Evolutionary conservation across 345 rosid species (phyloP).

Genomic region (Angophora floribunda): DNA sequence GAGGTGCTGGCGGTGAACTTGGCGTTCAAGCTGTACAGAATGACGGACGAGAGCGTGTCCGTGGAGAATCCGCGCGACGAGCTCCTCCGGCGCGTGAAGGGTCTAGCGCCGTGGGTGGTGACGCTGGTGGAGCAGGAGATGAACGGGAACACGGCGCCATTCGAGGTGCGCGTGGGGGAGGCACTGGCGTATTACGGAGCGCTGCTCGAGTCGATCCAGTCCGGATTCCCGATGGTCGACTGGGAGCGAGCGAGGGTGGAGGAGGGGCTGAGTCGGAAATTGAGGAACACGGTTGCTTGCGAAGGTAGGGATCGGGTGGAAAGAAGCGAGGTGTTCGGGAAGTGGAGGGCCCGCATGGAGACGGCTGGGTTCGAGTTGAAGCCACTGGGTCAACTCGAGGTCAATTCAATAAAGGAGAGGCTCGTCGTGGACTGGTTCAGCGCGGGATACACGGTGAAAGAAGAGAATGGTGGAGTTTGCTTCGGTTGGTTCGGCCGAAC

Average conservation of each 20-base stretch:
- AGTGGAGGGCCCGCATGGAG: conserved; percentile 3
- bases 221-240: conserved; percentile 25
- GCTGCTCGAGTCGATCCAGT: conserved; percentile 62
- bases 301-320: conserved; percentile 80
- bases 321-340: conserved; percentile 88
- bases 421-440: rapidly evolving
- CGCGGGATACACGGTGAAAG: too few relatives aligned
- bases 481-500: too few relatives aligned
- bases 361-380: conserved; percentile 79
- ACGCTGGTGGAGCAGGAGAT: conserved; percentile 62
- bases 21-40: conserved; percentile 56
- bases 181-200: conserved; percentile 46
- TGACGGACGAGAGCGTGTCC: conserved; percentile 83
- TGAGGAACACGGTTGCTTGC: conserved; percentile 63
- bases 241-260: conserved; percentile 35
- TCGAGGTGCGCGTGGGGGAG: conserved; percentile 19
- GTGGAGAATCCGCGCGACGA: conserved; percentile 71
- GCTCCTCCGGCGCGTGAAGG: conserved; percentile 77
- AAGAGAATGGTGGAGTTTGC: too few relatives aligned
- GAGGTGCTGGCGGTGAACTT: conserved; percentile 74
- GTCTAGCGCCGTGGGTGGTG: conserved; percentile 57
- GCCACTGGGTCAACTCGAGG: conserved; percentile 33
- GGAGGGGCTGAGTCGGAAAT: conserved; percentile 57
- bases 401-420: too few relatives aligned
- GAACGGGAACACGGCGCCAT: conserved; percentile 38